phyloP scores from a whole-genome alignment of 1,284 basidiomycete genomes.

The Calocybe gambosa region DNA sequence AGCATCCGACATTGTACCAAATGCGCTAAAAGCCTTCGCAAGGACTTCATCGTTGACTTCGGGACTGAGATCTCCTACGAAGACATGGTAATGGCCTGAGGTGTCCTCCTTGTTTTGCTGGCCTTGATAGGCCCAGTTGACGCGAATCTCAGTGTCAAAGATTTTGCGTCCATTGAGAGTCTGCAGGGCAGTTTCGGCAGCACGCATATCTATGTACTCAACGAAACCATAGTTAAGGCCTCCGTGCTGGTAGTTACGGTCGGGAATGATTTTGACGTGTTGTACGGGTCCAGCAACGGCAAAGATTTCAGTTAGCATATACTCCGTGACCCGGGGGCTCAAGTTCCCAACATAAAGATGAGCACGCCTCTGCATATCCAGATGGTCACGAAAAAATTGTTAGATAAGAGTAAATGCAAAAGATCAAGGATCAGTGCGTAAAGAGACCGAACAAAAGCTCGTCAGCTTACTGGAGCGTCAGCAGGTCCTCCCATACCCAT shows the following conservation, averaged over 20 bases:
- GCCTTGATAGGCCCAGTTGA: slow-evolving; percentile 98
- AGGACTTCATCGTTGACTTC: slow-evolving; percentile 99
- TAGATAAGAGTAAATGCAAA: slow-evolving; percentile 19
- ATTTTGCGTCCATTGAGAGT: slow-evolving; percentile 97
- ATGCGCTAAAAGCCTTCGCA: slow-evolving; percentile 91
- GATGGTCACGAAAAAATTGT: slow-evolving; percentile 18
- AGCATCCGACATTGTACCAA: slow-evolving; percentile 92
- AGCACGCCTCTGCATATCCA: slow-evolving; percentile 60
- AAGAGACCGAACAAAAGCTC: slow-evolving; percentile 14
- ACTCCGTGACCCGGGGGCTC: slow-evolving; percentile 88
- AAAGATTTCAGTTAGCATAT: slow-evolving; percentile 95
- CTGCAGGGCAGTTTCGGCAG: slow-evolving; percentile 93
- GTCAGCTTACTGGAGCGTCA: slow-evolving; percentile 65
- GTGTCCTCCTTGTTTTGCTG: slow-evolving; percentile 96
- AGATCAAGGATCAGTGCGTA: slow-evolving; percentile 27
- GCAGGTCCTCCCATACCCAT: slow-evolving; percentile 62
- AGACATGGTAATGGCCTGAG: slow-evolving; percentile 93
- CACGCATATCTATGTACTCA: slow-evolving; percentile 95
- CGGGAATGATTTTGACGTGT: slow-evolving; percentile 98
- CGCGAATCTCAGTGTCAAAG: slow-evolving; percentile 94
- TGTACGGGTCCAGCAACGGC: slow-evolving; percentile 93
- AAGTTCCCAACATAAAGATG: slow-evolving; percentile 98
- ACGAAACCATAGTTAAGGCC: slow-evolving; percentile 99
- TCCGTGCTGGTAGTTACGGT: slow-evolving; percentile 95
- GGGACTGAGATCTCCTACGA: slow-evolving; percentile 95